These are phyloP conservation scores for Metschnikowia similis DNA, from an alignment of 805 yeast species.

Conservation along the genomic window DNA sequence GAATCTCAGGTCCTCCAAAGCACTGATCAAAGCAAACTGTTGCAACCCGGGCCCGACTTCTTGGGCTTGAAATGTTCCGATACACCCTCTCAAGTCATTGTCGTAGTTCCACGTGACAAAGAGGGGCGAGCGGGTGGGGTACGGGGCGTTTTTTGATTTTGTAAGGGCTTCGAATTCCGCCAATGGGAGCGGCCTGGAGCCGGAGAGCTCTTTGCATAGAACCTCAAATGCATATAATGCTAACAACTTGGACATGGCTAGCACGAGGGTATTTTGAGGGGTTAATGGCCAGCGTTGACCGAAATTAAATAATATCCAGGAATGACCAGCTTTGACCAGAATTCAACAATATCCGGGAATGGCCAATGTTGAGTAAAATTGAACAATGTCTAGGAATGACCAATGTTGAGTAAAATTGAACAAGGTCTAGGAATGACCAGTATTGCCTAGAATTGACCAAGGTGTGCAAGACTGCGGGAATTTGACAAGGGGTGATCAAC, in stretches of 20 bases:
- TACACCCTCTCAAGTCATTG: slow-evolving; percentile 74
- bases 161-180: slow-evolving; percentile 9
- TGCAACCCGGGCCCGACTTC: slow-evolving; percentile 55
- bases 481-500: no score
- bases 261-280: no score
- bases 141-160: slow-evolving; percentile 4
- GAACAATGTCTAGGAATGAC: no score
- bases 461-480: no score
- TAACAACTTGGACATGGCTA: slow-evolving; percentile 32
- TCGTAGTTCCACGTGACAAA: slow-evolving; percentile 83
- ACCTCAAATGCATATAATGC: slow-evolving; percentile 37
- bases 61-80: slow-evolving; percentile 73
- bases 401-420: no score
- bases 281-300: no score
- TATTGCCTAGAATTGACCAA: no score
- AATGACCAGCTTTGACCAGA: no score
- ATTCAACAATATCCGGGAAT: no score
- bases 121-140: slow-evolving; percentile 44
- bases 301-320: no score
- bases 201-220: slow-evolving; percentile 19
- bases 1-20: slow-evolving; percentile 77
- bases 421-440: no score
- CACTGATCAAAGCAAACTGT: slow-evolving; percentile 57
- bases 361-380: no score
- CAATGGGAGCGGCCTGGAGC: slow-evolving; percentile 10